Percentiles rank a stretch among this genome's conserved stretches.
These are phyloP conservation scores for Holtermannia corniformis DNA, from an alignment of 768 basidiomycete genomes.

Conservation along the genomic window DNA sequence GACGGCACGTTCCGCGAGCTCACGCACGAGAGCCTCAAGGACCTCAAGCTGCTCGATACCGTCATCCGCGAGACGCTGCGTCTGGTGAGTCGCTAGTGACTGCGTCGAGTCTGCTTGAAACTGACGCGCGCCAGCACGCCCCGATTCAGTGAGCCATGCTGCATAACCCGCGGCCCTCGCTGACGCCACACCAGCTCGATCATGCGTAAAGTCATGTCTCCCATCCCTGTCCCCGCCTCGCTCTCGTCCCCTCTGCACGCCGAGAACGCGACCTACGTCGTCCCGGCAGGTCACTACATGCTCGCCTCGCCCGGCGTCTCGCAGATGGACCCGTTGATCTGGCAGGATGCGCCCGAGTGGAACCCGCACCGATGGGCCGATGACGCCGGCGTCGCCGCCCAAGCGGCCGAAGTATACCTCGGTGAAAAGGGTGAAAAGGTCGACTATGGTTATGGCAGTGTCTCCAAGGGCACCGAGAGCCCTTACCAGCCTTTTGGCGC, in stretches of 20 bases:
- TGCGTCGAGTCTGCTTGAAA: not conserved
- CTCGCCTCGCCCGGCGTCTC: conserved; percentile 79
- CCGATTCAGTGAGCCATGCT: conserved; percentile 71
- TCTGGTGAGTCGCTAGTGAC: conserved; percentile 15
- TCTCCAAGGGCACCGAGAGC: conserved; percentile 91
- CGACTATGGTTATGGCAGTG: conserved; percentile 90
- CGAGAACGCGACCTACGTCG: conserved; percentile 60
- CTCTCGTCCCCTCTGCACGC: conserved; percentile 64
- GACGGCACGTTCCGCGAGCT: conserved; percentile 71
- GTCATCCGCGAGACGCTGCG: conserved; percentile 70
- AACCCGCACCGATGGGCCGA: conserved; percentile 80
- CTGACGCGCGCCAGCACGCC: conserved; percentile 50
- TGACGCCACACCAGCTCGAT: conserved; percentile 21
- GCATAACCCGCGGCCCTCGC: not conserved
- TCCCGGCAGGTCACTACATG: conserved; percentile 83
- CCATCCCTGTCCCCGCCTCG: conserved; percentile 69
- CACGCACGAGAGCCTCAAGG: conserved; percentile 75
- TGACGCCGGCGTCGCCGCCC: conserved; percentile 66
- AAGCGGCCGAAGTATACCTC: conserved; percentile 62
- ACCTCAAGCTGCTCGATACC: conserved; percentile 73
- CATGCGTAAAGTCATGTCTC: conserved; percentile 73
- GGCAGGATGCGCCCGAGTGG: conserved; percentile 65
- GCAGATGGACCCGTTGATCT: conserved; percentile 74
- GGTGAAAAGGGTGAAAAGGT: conserved; percentile 69
- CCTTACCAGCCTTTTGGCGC: conserved; percentile 98